Conservation (phyloP, 306 rosid genomes). For the Oxytropis ochrocephala region DNA sequence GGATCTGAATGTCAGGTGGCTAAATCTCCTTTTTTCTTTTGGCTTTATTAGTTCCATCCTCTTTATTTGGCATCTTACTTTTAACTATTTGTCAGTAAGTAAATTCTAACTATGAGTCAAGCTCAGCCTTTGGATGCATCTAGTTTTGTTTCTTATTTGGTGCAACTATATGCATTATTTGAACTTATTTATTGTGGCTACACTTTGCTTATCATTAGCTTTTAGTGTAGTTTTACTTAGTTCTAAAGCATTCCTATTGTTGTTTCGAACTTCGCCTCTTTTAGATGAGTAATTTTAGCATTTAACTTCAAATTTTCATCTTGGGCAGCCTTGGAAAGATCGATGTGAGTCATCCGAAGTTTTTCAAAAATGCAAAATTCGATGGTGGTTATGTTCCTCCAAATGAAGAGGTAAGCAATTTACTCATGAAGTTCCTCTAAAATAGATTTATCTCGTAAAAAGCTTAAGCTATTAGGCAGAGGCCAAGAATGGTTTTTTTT, state of each 20-base stretch:
- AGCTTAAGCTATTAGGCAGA: neutral
- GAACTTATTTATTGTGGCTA: neutral
- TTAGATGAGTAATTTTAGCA: neutral
- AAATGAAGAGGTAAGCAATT: slow-evolving; percentile 58
- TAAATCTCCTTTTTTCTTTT: no score
- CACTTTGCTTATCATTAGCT: neutral
- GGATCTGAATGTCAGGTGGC: no score
- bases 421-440: slow-evolving; percentile 13
- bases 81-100: no score
- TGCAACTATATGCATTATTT: neutral
- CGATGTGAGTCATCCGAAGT: no score
- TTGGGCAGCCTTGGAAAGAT: slow-evolving; percentile 89
- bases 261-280: neutral
- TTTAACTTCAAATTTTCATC: slow-evolving; percentile 17
- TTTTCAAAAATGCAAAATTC: slow-evolving; percentile 72
- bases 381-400: slow-evolving; percentile 88
- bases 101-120: slow-evolving; percentile 10
- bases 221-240: slow-evolving; percentile 2
- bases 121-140: slow-evolving; percentile 15
- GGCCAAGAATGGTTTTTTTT: neutral
- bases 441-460: slow-evolving; percentile 2
- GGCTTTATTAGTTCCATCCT: no score
- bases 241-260: neutral
- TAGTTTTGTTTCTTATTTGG: neutral
- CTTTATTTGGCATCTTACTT: no score